Conservation (phyloP, 2,329 filamentous ascomycete genomes). For the Clonostachys chloroleuca region DNA sequence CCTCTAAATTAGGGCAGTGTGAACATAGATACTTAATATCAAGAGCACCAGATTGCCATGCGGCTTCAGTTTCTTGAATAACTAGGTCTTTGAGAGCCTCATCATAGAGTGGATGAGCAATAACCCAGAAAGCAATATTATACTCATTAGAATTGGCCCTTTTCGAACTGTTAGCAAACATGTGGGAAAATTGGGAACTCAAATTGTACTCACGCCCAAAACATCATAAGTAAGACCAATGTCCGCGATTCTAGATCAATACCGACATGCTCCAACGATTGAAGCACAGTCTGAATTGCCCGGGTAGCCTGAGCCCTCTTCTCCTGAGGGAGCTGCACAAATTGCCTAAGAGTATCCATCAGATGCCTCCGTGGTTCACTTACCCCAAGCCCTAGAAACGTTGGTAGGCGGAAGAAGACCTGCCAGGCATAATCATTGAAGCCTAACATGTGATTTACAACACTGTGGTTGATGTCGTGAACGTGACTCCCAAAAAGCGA, state of each 20-base stretch:
- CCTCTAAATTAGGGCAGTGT: not conserved
- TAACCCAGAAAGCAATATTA: not conserved
- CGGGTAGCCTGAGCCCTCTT: not conserved
- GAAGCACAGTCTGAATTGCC: not conserved
- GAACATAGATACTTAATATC: not conserved
- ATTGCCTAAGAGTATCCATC: not conserved
- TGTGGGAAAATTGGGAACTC: not conserved
- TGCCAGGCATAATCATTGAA: not conserved
- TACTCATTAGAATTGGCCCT: not conserved
- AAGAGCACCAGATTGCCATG: not conserved
- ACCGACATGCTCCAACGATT: not conserved
- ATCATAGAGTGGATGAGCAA: not conserved
- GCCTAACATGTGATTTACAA: not conserved
- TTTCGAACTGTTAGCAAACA: not conserved
- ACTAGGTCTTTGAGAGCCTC: not conserved
- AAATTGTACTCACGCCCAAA: not conserved
- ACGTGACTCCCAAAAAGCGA: slow-evolving; percentile 2
- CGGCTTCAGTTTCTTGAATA: not conserved
- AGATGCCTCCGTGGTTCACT: not conserved
- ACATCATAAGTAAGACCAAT: not conserved
- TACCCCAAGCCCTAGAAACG: too few species aligned
- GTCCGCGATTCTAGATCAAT: not conserved
- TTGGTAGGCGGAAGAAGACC: not conserved
- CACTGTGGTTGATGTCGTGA: not conserved
- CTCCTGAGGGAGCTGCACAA: not conserved